Conservation (phyloP, 352 stramenopile species). For the Aphanomyces euteiches region DNA sequence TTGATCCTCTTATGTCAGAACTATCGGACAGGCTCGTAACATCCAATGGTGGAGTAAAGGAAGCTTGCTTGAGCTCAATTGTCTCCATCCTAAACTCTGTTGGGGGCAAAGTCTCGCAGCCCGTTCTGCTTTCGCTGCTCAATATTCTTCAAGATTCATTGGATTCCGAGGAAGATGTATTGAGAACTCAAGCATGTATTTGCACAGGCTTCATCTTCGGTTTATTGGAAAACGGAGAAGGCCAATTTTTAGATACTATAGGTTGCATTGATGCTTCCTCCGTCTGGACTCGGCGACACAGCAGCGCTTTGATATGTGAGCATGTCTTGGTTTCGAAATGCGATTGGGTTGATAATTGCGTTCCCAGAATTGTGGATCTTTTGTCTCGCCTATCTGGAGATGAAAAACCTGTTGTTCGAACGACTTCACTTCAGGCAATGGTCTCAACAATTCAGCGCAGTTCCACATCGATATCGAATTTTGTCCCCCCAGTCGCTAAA, state of each 20-base stretch:
- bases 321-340: constrained; percentile 63
- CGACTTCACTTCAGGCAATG: constrained; percentile 51
- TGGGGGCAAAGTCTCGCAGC: constrained; percentile 63
- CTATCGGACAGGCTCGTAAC: constrained; percentile 80
- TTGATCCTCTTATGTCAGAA: constrained; percentile 96
- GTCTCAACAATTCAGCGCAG: constrained; percentile 54
- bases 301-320: constrained; percentile 43
- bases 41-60: constrained; percentile 62
- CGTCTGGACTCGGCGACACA: no score
- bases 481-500: constrained; percentile 61
- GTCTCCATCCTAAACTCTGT: constrained; percentile 58
- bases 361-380: background rate
- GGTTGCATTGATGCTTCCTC: no score
- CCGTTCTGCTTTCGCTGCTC: constrained; percentile 49
- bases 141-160: constrained; percentile 64
- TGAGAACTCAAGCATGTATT: constrained; percentile 56
- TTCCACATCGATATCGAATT: constrained; percentile 33
- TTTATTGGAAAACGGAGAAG: constrained; percentile 33
- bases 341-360: constrained; percentile 33
- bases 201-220: constrained; percentile 42
- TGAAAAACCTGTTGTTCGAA: constrained; percentile 62
- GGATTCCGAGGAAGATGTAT: constrained; percentile 54
- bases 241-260: constrained; percentile 32
- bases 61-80: constrained; percentile 74
- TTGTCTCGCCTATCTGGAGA: constrained; percentile 52